These are phyloP conservation scores for Brassica cretica DNA, from an alignment of 345 rosid genomes.

Conservation along the genomic window DNA sequence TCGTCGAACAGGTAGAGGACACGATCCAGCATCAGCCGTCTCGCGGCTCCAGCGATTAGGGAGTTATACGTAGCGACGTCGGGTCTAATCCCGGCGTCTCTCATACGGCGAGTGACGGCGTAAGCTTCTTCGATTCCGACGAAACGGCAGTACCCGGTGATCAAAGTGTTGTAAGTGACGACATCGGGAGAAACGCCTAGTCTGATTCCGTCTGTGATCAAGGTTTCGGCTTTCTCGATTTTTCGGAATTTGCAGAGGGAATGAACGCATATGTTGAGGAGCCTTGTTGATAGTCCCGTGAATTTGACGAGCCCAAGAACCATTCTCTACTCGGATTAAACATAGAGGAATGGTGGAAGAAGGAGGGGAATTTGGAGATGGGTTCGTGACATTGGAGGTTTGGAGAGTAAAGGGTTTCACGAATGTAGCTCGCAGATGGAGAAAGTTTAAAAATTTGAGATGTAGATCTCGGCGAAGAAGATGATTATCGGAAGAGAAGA, in stretches of 20 bases:
- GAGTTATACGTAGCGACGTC: slow-evolving; percentile 69
- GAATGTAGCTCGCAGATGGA: background rate
- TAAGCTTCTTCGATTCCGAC: slow-evolving; percentile 63
- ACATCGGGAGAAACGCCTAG: slow-evolving; percentile 81
- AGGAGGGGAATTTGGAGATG: slow-evolving; percentile 25
- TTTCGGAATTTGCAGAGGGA: slow-evolving; percentile 59
- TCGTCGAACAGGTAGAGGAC: slow-evolving; percentile 74
- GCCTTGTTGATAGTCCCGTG: slow-evolving; percentile 54
- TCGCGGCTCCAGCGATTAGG: slow-evolving; percentile 65
- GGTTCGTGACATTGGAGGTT: slow-evolving; percentile 11
- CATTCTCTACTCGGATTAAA: slow-evolving; percentile 20
- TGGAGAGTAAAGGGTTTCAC: background rate
- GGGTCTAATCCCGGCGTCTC: slow-evolving; percentile 62
- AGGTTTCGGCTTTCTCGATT: slow-evolving; percentile 62
- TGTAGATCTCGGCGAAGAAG: slow-evolving; percentile 26
- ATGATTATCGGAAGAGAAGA: background rate
- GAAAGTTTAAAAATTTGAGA: background rate
- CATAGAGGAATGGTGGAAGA: slow-evolving; percentile 27
- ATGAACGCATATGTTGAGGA: slow-evolving; percentile 61
- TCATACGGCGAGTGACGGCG: slow-evolving; percentile 60
- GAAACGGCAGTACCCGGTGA: slow-evolving; percentile 64
- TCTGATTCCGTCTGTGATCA: slow-evolving; percentile 62
- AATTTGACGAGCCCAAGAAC: slow-evolving; percentile 37
- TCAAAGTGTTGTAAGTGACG: slow-evolving; percentile 71
- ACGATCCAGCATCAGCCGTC: slow-evolving; percentile 41